Evolutionary conservation across 805 yeast genomes (phyloP).

Genomic region (Ogataea naganishii): DNA sequence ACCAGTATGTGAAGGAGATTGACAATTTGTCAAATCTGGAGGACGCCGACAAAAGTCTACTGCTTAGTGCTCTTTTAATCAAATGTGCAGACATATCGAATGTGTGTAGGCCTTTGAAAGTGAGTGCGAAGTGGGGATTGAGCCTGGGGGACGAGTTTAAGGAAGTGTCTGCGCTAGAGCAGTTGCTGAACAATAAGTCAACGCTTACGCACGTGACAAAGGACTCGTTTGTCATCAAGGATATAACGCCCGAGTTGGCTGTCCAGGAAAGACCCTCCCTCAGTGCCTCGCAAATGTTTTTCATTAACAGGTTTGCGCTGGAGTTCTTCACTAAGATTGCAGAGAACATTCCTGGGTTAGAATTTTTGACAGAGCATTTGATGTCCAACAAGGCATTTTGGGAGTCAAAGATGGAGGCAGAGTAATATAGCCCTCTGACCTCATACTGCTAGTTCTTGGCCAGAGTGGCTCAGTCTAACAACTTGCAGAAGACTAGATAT

Average conservation of each 20-base stretch:
- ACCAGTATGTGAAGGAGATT: constrained; percentile 54
- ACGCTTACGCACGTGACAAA: not conserved
- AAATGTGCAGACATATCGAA: constrained; percentile 96
- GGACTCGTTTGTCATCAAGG: constrained; percentile 8
- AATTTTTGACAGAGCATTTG: constrained; percentile 47
- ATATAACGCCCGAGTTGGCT: constrained; percentile 31
- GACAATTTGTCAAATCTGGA: constrained; percentile 19
- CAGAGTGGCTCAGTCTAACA: too few species aligned
- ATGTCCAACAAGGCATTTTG: constrained; percentile 48
- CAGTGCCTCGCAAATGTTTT: constrained; percentile 70
- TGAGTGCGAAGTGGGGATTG: constrained; percentile 82
- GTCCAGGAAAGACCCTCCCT: constrained; percentile 39
- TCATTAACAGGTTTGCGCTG: constrained; percentile 74
- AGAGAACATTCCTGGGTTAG: constrained; percentile 50
- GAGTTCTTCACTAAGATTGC: constrained; percentile 63
- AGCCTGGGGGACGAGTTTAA: constrained; percentile 70
- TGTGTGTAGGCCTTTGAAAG: constrained; percentile 70
- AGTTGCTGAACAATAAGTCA: constrained; percentile 9
- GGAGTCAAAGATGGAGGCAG: constrained; percentile 19
- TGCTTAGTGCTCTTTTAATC: constrained; percentile 61
- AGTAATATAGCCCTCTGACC: not conserved
- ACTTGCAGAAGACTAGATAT: too few species aligned
- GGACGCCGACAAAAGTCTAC: constrained; percentile 18
- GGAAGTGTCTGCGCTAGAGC: constrained; percentile 52
- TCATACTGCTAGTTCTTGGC: too few species aligned